Evolutionary conservation across 1,139 yeast genomes (phyloP), one percentile per base, ranked within the genome.

Genomic region (Debaryomyces psychrophilus): DNA sequence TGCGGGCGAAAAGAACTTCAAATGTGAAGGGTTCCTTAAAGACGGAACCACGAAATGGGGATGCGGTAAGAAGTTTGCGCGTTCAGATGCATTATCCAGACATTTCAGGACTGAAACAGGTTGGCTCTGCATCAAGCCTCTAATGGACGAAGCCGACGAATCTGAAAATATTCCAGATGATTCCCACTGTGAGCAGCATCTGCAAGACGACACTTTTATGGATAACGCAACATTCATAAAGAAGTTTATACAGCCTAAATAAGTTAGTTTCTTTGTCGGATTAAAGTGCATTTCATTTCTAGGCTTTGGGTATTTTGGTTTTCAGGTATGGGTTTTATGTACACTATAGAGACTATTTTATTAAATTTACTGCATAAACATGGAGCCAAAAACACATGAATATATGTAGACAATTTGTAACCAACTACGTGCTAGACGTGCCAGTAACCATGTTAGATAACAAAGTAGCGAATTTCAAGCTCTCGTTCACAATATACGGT

Each of bases 51-150:
- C 82, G 1, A 67, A 62, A 52, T 81, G 85, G 85, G 85, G 85
- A 1, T 81, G 85, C 60, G 81, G 82, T 25, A 78, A 77, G 62
- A 71, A 70, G 50, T 81, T 81, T 62, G 83, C 84, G 6, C 60
- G 85, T 36, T 73, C 80, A 25, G 85, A 81, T 57, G 85, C 85
- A 0, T 67, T 81, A 44, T 73, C 81, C 5, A 69, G 85, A 50
- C 85, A 81, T 57, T 80, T 80, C 53, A 66, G 82, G 46, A 79
- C 85, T 2, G 85, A 79, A 47, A 74, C 82, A 1, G 85, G 85
- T 2, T 78, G 83, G 79, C 56, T 73, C 8, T 81, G 85, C 56
- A 77, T 81, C 45, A 67, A 72, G 49, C 83, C 83, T 2, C 64
- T 80, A 50, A 78, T 80, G 81, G 74, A 73, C 38, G 84, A 80